These are phyloP conservation scores for Cucurbitaria berberidis DNA, from an alignment of 2,329 filamentous ascomycete genomes.

Conservation along the genomic window DNA sequence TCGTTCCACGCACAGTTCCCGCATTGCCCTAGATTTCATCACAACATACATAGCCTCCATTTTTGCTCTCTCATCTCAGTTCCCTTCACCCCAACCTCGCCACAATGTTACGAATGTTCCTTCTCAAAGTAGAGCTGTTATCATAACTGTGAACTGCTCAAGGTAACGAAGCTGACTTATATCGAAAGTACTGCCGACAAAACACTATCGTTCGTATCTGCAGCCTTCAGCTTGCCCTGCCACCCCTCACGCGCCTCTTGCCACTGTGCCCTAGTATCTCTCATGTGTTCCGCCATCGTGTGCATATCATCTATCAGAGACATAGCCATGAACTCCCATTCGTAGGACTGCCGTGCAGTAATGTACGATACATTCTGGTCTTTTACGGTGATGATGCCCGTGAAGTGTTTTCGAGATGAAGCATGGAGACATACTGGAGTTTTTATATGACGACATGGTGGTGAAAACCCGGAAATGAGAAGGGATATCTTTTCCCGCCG, in stretches of 20 bases:
- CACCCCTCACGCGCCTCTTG: slow-evolving; percentile 4
- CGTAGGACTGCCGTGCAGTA: background rate
- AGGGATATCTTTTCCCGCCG: background rate
- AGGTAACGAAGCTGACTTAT: no score
- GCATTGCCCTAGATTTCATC: no score
- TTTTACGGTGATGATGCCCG: background rate
- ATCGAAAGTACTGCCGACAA: no score
- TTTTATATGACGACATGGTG: background rate
- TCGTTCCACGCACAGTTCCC: no score
- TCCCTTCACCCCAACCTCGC: no score
- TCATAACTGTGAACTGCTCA: no score
- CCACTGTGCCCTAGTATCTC: slow-evolving; percentile 8
- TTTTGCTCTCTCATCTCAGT: no score
- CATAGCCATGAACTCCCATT: slow-evolving; percentile 9
- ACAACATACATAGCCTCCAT: no score
- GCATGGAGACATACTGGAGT: background rate
- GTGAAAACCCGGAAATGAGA: background rate
- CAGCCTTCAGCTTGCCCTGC: background rate
- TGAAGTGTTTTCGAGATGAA: background rate
- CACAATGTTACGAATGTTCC: no score
- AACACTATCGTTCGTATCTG: background rate
- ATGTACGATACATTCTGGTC: background rate
- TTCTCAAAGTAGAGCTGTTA: no score
- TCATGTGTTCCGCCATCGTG: slow-evolving; percentile 10
- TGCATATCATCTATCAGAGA: slow-evolving; percentile 8